These are phyloP conservation scores for Bryoerythrophyllum caledonicum DNA, from an alignment of 225 moss, liverwort and hornwort genomes.

Conservation along the genomic window DNA sequence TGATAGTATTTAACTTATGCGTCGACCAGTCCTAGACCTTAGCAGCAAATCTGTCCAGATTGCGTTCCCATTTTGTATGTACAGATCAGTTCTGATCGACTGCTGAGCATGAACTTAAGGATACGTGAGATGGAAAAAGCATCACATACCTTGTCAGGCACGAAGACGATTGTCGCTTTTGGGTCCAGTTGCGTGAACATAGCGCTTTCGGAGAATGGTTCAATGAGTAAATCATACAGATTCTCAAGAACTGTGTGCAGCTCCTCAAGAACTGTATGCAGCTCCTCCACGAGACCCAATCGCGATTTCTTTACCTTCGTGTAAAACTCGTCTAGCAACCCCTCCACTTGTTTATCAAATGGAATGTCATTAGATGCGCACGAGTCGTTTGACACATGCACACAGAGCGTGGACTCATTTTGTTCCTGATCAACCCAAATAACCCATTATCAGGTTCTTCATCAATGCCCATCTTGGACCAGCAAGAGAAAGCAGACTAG, in stretches of 20 bases:
- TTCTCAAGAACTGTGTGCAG: background rate
- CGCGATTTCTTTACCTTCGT: background rate
- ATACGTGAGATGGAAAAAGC: background rate
- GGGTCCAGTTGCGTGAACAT: background rate
- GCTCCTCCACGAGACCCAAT: background rate
- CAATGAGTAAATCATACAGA: background rate
- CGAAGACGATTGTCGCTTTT: background rate
- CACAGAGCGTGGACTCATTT: too few relatives aligned
- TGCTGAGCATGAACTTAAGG: background rate
- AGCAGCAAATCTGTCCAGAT: too few relatives aligned
- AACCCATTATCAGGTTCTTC: background rate
- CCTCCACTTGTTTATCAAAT: background rate
- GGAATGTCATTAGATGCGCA: too few relatives aligned
- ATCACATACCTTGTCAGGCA: background rate
- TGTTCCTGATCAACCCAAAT: too few relatives aligned
- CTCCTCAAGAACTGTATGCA: background rate
- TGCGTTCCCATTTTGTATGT: too few relatives aligned
- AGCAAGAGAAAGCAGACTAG: too few relatives aligned
- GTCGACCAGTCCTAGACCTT: too few relatives aligned
- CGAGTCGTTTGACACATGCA: too few relatives aligned
- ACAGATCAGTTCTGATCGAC: too few relatives aligned
- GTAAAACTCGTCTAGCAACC: constrained; percentile 14
- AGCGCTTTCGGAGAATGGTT: background rate
- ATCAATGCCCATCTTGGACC: background rate
- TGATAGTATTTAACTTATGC: too few relatives aligned